Evolutionary conservation across 2,329 filamentous ascomycete species (phyloP).

Genomic region (Venturia asperata): DNA sequence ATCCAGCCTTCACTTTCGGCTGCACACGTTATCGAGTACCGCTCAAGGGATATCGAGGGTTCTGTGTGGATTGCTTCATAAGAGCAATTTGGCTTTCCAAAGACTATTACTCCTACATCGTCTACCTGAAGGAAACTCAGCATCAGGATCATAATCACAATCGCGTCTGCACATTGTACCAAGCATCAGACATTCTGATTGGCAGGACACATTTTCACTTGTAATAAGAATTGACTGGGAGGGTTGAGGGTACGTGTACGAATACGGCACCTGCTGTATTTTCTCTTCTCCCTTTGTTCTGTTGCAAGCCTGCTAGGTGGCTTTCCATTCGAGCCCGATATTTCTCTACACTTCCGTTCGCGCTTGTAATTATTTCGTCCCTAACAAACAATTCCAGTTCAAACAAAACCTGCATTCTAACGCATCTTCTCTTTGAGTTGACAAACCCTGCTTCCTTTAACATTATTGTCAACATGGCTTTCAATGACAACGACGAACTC

Average conservation of each 20-base stretch:
- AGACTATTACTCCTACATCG: neutral
- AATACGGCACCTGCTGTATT: constrained; percentile 13
- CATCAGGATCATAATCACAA: constrained; percentile 2
- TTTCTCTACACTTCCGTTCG: neutral
- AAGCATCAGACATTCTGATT: constrained; percentile 3
- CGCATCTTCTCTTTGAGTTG: constrained; percentile 5
- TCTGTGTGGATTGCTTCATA: constrained; percentile 13
- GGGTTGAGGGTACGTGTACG: constrained; percentile 14
- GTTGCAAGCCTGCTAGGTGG: constrained; percentile 7
- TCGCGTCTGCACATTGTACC: constrained; percentile 14
- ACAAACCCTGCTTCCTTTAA: neutral
- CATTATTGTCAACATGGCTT: constrained; percentile 36
- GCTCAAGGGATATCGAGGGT: neutral
- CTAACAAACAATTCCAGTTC: constrained; percentile 14
- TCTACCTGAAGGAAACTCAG: neutral
- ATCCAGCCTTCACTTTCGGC: constrained; percentile 1
- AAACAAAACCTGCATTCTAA: constrained; percentile 10
- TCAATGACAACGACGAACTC: constrained; percentile 65
- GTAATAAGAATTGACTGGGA: neutral
- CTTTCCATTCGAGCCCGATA: neutral
- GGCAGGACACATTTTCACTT: constrained; percentile 6
- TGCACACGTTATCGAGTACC: neutral
- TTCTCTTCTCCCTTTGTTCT: constrained; percentile 6
- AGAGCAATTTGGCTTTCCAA: neutral
- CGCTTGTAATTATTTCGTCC: constrained; percentile 12